Percentiles rank a stretch among this genome's conserved stretches.
Conservation (phyloP, 345 rosid species). For the Aurinia saxatilis region DNA sequence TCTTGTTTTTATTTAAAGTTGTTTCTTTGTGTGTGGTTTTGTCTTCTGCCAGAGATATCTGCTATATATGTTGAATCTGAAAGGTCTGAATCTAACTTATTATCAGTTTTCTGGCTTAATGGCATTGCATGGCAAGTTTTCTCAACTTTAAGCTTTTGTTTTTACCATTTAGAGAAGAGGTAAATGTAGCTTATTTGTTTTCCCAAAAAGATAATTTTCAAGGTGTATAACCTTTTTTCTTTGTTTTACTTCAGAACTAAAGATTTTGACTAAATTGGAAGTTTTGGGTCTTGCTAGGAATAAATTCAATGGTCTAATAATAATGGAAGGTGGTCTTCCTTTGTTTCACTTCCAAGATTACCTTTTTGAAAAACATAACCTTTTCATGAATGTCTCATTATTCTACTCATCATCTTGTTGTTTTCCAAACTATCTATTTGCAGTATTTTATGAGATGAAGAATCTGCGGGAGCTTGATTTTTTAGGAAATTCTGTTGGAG, state of each 20-base stretch:
- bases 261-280: neutral
- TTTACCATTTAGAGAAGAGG: too few species aligned
- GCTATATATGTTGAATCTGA: neutral
- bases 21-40: neutral
- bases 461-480: neutral
- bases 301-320: slow-evolving; percentile 1
- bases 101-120: neutral
- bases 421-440: neutral
- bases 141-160: neutral
- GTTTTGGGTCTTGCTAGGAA: neutral
- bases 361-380: neutral
- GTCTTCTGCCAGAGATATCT: neutral
- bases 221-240: neutral
- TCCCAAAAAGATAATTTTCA: too few species aligned
- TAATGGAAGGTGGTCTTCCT: neutral
- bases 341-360: neutral
- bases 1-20: neutral
- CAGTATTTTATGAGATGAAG: neutral
- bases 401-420: neutral
- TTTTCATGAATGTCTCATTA: neutral
- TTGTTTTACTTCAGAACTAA: neutral
- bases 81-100: neutral
- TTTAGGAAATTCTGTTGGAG: neutral
- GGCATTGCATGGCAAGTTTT: neutral
- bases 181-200: too few species aligned